Conservation (phyloP, 2,329 filamentous ascomycete genomes). For the Calonectria hongkongensis region DNA sequence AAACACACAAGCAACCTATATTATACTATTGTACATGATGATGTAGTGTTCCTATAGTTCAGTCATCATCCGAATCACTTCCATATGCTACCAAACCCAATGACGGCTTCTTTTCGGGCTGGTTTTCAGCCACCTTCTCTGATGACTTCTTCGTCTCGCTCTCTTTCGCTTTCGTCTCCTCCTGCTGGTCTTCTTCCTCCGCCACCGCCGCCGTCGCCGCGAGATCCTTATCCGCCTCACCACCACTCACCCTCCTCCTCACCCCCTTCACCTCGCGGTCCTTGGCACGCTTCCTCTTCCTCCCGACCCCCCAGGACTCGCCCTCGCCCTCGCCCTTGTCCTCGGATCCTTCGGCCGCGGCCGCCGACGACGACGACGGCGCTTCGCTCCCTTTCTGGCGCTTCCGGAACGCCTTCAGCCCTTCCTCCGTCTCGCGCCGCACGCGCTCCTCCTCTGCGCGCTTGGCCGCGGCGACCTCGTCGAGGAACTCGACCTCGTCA, state of each 20-base stretch:
- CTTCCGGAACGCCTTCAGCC: constrained; percentile 73
- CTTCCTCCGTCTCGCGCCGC: constrained; percentile 73
- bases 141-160: constrained; percentile 33
- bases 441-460: constrained; percentile 73
- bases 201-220: constrained; percentile 38
- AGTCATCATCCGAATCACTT: constrained; percentile 68
- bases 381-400: constrained; percentile 62
- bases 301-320: constrained; percentile 60
- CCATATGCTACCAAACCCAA: constrained; percentile 73
- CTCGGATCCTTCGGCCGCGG: constrained; percentile 43
- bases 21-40: neutral
- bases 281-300: constrained; percentile 61
- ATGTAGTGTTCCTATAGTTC: constrained; percentile 25
- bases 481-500: constrained; percentile 85
- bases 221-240: constrained; percentile 29
- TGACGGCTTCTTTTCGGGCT: constrained; percentile 50
- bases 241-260: constrained; percentile 53
- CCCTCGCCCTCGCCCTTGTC: constrained; percentile 55
- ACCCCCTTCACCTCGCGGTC: constrained; percentile 61
- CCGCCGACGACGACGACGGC: constrained; percentile 22
- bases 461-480: constrained; percentile 71
- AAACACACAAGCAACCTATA: neutral
- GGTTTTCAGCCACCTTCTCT: constrained; percentile 29
- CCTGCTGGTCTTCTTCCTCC: constrained; percentile 40
- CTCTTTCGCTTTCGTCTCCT: constrained; percentile 40